Percentiles rank a stretch among this genome's conserved stretches.
These are phyloP conservation scores for Phycomyces nitens DNA, from an alignment of 192 early-diverging fungal species.

Conservation along the genomic window DNA sequence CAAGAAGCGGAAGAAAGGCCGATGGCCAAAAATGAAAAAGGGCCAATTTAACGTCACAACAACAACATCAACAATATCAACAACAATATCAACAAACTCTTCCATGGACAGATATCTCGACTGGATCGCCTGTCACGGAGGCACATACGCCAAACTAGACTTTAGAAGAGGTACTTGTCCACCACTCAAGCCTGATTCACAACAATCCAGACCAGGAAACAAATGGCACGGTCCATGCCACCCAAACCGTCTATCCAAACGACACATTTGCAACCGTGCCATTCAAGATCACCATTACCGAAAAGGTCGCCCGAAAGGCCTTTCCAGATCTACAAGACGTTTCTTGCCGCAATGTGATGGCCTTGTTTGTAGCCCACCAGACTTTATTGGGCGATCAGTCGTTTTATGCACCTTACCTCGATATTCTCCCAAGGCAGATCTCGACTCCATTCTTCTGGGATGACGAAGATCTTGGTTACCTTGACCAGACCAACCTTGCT, in stretches of 20 bases:
- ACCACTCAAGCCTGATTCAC: not conserved
- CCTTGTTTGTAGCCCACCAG: constrained; percentile 52
- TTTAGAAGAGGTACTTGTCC: constrained; percentile 6
- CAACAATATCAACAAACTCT: not conserved
- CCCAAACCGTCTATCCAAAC: constrained; percentile 29
- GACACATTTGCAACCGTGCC: constrained; percentile 54
- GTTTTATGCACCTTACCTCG: constrained; percentile 61
- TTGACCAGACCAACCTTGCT: constrained; percentile 54
- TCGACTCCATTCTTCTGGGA: constrained; percentile 54
- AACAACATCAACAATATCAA: no score
- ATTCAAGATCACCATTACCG: constrained; percentile 45
- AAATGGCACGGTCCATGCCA: constrained; percentile 45
- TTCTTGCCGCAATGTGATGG: constrained; percentile 41
- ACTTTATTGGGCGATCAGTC: constrained; percentile 31
- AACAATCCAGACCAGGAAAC: not conserved
- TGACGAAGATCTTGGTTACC: constrained; percentile 40
- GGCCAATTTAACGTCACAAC: not conserved
- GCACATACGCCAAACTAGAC: constrained; percentile 6
- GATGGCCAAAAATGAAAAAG: not conserved
- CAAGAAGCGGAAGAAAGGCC: no score
- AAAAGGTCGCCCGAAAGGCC: constrained; percentile 37
- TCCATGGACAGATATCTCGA: constrained; percentile 10
- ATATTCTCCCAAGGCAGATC: constrained; percentile 51
- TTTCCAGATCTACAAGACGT: constrained; percentile 20
- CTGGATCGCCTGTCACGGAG: constrained; percentile 10